Percentiles rank a stretch among this genome's conserved stretches.
Evolutionary conservation across 1,284 basidiomycete genomes (phyloP).

Genomic region (Kwoniella shivajii): DNA sequence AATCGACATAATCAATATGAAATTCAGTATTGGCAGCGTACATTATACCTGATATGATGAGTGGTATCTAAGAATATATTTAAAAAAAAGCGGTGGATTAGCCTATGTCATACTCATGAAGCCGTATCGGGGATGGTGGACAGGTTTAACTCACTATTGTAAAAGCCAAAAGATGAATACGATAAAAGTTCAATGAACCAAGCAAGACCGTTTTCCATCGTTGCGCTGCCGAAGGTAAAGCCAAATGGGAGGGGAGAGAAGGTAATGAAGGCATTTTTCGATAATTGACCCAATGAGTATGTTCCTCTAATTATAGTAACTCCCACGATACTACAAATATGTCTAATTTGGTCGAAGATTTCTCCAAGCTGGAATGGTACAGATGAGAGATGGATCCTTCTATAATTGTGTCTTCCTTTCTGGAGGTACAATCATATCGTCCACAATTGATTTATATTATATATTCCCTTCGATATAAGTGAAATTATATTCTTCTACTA

Average conservation of each 20-base stretch:
- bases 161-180: slow-evolving; percentile 56
- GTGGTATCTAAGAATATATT: slow-evolving; percentile 42
- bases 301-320: too few species aligned
- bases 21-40: slow-evolving; percentile 49
- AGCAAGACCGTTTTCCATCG: slow-evolving; percentile 23
- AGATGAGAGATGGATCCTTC: background rate
- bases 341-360: too few species aligned
- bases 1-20: slow-evolving; percentile 57
- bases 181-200: slow-evolving; percentile 52
- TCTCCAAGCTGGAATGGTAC: too few species aligned
- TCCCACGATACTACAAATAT: too few species aligned
- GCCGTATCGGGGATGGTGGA: too few species aligned
- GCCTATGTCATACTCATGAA: too few species aligned
- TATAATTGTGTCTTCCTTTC: background rate
- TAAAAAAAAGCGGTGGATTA: background rate
- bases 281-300: too few species aligned
- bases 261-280: slow-evolving; percentile 19
- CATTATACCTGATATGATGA: slow-evolving; percentile 57
- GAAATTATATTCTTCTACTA: too few species aligned
- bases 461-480: background rate
- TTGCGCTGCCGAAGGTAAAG: slow-evolving; percentile 18
- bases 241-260: slow-evolving; percentile 23
- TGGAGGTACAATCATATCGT: slow-evolving; percentile 5
- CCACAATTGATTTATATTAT: background rate
- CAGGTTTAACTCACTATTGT: slow-evolving; percentile 47